Percentiles rank a stretch among this genome's conserved stretches.
Conservation (phyloP, 2,329 filamentous ascomycete species). For the Hypoxylon sp. region DNA sequence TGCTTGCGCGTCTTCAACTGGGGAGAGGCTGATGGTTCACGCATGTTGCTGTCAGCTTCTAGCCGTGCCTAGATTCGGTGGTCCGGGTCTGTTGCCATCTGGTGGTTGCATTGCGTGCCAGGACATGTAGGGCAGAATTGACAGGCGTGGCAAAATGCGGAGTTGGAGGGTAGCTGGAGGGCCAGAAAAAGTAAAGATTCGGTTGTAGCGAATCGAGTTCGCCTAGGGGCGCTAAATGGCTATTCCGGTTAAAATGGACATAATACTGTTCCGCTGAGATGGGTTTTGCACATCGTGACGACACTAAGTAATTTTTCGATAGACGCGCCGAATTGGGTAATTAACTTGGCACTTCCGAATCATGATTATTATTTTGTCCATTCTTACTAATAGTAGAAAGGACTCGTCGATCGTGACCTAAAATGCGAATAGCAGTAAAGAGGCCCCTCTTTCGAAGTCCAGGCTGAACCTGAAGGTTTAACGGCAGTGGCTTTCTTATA, state of each 20-base stretch:
- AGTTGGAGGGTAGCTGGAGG: constrained; percentile 41
- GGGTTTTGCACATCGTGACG: constrained; percentile 18
- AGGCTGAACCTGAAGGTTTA: constrained; percentile 34
- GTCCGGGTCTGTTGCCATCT: constrained; percentile 36
- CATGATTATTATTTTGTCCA: constrained; percentile 27
- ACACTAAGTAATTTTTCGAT: constrained; percentile 13
- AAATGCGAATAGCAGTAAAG: constrained; percentile 28
- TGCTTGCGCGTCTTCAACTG: constrained; percentile 41
- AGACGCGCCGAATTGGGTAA: constrained; percentile 25
- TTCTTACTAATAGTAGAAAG: constrained; percentile 29
- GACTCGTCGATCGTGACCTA: constrained; percentile 37
- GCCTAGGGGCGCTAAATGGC: constrained; percentile 34
- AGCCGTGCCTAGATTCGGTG: constrained; percentile 36
- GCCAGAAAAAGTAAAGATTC: constrained; percentile 12
- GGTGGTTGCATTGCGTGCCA: constrained; percentile 40
- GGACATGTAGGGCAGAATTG: constrained; percentile 40
- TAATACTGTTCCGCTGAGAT: constrained; percentile 38
- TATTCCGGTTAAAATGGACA: constrained; percentile 45
- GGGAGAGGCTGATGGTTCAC: constrained; percentile 31
- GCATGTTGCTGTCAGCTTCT: constrained; percentile 33
- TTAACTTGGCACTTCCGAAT: constrained; percentile 36
- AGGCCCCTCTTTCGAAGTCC: constrained; percentile 32
- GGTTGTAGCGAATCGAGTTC: constrained; percentile 27
- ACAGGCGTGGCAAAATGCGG: constrained; percentile 43
- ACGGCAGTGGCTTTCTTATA: constrained; percentile 29